phyloP scores from a whole-genome alignment of 306 rosid genomes.

The Pyrus bretschneideri region DNA sequence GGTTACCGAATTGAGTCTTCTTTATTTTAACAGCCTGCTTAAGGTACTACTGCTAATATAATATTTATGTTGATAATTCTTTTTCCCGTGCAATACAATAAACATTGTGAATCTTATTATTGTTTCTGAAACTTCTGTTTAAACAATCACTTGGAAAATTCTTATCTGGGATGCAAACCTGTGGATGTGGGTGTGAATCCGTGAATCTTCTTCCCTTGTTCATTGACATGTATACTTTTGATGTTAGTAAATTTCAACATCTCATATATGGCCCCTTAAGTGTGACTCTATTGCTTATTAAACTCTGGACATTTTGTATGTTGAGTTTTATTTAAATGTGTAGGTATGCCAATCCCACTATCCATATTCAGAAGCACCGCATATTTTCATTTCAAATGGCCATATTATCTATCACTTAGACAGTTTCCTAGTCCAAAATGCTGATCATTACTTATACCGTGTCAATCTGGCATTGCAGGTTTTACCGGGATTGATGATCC shows the following conservation, averaged over 20 bases:
- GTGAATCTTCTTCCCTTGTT: background rate
- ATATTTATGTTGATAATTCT: background rate
- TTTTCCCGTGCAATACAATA: background rate
- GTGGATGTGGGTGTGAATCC: background rate
- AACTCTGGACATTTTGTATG: background rate
- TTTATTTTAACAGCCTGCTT: background rate
- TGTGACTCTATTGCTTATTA: background rate
- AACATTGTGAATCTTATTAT: background rate
- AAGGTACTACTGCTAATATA: background rate
- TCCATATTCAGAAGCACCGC: background rate
- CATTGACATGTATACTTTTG: background rate
- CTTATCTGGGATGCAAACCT: background rate
- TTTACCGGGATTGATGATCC: conserved; percentile 87
- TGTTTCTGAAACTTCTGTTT: background rate
- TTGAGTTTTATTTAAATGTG: background rate
- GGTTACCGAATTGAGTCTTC: background rate
- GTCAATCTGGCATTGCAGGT: conserved; percentile 33
- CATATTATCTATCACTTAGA: background rate
- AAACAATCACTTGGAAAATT: background rate
- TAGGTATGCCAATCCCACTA: background rate
- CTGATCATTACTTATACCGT: background rate
- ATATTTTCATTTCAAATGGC: background rate
- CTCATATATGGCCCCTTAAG: background rate
- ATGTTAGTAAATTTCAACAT: background rate
- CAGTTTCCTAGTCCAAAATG: background rate